Evolutionary conservation across 768 basidiomycete genomes (phyloP), one percentile per base, ranked within the genome.

Genomic region (Tulasnella sp.): DNA sequence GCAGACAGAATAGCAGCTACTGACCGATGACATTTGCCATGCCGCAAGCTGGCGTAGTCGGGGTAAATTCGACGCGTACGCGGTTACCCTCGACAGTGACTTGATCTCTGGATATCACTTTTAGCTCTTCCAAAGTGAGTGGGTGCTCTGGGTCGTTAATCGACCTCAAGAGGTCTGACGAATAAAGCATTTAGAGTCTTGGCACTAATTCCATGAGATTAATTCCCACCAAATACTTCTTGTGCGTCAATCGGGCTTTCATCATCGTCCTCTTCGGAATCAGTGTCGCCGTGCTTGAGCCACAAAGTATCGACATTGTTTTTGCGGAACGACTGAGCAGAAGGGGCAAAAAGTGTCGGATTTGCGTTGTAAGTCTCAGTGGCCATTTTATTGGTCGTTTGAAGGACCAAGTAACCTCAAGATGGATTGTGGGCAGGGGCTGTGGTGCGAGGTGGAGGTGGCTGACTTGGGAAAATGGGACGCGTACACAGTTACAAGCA

Each of bases 101-200:
- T 82, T 99, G 96, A 13, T 94, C 91, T 7, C 91, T 90, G 70
- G 95, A 97, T 57, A 99, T 96, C 48, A 99, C 98, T 32, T 93
- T 91, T 11, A 99, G 91, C 82, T 98, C 95, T 83, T 99, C 98
- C 70, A 99, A 88, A 23, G 92, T 93, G 80, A 90, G 86, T 5
- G 95, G 94, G 84, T 99, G 96, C 83, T 99, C 98, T 2, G 97
- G 97, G 82, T 98, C 97, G 74, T 92, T 92, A 69, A 99, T 98
- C 4, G 91, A 92, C 77, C 96, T 89, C 75, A 99, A 92, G 26
- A 99, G 88, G 80, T 98, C 97, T 98, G 80, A 16, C 46, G 37
- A 16, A 29, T 29, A 74, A 40, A 74, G 2, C 15, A 29, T 29
- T 29, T 74, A n/a, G 73, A 29, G 10, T 40, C 3, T 42, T 10